Conservation (phyloP, 2,329 filamentous ascomycete genomes). For the Akanthomyces lecanii region DNA sequence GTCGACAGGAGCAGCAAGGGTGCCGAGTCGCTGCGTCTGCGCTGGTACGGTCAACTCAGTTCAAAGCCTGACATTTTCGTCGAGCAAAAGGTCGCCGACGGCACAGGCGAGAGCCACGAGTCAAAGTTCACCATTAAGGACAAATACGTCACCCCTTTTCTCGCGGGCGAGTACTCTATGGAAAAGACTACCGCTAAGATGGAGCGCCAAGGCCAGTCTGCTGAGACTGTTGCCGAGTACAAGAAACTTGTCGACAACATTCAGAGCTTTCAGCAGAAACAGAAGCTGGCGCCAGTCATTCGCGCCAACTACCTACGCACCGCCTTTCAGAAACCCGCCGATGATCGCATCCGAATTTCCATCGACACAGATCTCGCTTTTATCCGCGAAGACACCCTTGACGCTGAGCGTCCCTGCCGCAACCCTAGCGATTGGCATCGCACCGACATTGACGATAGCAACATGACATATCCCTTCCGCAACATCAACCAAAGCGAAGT, state of each 20-base stretch:
- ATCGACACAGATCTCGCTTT: slow-evolving; percentile 91
- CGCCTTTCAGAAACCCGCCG: slow-evolving; percentile 92
- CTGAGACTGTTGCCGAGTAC: slow-evolving; percentile 63
- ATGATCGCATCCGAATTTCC: slow-evolving; percentile 84
- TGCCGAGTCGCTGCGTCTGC: slow-evolving; percentile 76
- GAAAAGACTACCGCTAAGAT: slow-evolving; percentile 88
- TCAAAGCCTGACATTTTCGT: slow-evolving; percentile 75
- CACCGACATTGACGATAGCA: slow-evolving; percentile 76
- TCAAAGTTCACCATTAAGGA: slow-evolving; percentile 82
- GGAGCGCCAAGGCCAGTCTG: slow-evolving; percentile 67
- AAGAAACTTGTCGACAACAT: slow-evolving; percentile 70
- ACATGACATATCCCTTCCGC: slow-evolving; percentile 82
- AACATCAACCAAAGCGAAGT: slow-evolving; percentile 88
- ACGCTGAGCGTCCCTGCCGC: slow-evolving; percentile 79
- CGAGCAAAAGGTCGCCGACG: slow-evolving; percentile 83
- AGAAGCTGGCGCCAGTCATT: slow-evolving; percentile 76
- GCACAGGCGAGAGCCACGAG: slow-evolving; percentile 73
- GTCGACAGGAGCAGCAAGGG: slow-evolving; percentile 63
- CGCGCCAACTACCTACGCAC: slow-evolving; percentile 92
- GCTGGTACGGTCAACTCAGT: slow-evolving; percentile 86
- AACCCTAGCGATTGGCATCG: slow-evolving; percentile 89
- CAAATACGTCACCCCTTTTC: slow-evolving; percentile 85
- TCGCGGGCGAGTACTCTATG: slow-evolving; percentile 83
- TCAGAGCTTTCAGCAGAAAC: slow-evolving; percentile 72
- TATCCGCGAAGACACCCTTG: slow-evolving; percentile 74